A percentile compares a stretch with the other conserved stretches of the same genome.
Evolutionary conservation across 129 eudicot species (phyloP).

Genomic region (Helianthus annuus): DNA sequence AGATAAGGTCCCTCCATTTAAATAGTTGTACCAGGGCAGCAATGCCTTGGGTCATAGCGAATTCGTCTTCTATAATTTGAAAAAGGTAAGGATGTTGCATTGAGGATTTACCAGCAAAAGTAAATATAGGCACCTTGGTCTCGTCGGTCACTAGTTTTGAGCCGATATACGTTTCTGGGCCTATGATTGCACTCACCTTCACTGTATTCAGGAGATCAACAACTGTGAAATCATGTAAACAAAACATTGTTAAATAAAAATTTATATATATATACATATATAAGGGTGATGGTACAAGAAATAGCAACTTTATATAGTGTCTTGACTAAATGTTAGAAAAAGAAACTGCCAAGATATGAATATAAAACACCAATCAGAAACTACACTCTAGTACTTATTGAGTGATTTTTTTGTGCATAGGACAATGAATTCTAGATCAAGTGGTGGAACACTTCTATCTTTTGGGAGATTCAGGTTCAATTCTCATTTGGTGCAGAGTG

Average conservation of each 20-base stretch:
- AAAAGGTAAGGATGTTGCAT: constrained; percentile 24
- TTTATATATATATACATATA: too few species aligned
- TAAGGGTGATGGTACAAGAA: too few species aligned
- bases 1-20: constrained; percentile 30
- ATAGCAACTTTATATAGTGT: too few species aligned
- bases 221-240: constrained; percentile 30
- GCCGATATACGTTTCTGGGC: constrained; percentile 26
- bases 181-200: constrained; percentile 35
- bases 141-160: constrained; percentile 14
- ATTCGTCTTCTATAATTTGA: constrained; percentile 28
- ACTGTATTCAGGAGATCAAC: constrained; percentile 16
- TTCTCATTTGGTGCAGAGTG: too few species aligned
- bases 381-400: too few species aligned
- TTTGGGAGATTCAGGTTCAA: too few species aligned
- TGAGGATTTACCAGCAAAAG: constrained; percentile 25
- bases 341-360: too few species aligned
- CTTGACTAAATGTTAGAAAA: too few species aligned
- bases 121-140: constrained; percentile 20
- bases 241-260: background rate
- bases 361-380: too few species aligned
- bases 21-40: constrained; percentile 20
- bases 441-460: too few species aligned
- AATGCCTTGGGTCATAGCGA: constrained; percentile 19
- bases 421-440: too few species aligned
- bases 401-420: too few species aligned